These are phyloP conservation scores for Penicillium silybi DNA, from an alignment of 495 filamentous ascomycete species.

Conservation along the genomic window DNA sequence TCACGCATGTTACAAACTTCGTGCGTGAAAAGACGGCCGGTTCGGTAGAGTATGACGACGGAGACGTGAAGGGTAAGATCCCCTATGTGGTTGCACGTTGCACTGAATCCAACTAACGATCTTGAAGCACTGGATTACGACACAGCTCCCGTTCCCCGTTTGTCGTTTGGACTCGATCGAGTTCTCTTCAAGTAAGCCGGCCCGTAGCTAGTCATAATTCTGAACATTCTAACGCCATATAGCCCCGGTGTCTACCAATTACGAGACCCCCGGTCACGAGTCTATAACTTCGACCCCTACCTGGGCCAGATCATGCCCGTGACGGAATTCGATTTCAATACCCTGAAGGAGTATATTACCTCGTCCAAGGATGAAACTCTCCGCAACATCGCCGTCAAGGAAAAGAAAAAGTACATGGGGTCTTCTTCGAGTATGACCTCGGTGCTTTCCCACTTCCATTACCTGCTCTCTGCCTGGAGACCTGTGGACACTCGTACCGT, in stretches of 20 bases:
- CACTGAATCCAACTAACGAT: slow-evolving; percentile 10
- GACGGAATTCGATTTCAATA: slow-evolving; percentile 83
- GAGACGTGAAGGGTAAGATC: slow-evolving; percentile 21
- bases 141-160: slow-evolving; percentile 59
- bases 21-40: slow-evolving; percentile 10
- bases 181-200: slow-evolving; percentile 78
- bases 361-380: slow-evolving; percentile 79
- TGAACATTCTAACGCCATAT: slow-evolving; percentile 9
- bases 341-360: slow-evolving; percentile 78
- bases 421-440: slow-evolving; percentile 96
- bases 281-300: slow-evolving; percentile 96
- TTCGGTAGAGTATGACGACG: slow-evolving; percentile 6
- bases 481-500: slow-evolving; percentile 59
- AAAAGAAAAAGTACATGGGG: slow-evolving; percentile 81
- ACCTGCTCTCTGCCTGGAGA: slow-evolving; percentile 80
- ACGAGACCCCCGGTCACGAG: slow-evolving; percentile 80
- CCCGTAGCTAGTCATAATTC: neutral
- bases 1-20: slow-evolving; percentile 8
- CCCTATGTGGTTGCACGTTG: neutral
- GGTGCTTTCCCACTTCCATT: slow-evolving; percentile 86
- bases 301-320: slow-evolving; percentile 88
- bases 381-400: slow-evolving; percentile 55
- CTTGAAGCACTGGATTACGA: slow-evolving; percentile 45
- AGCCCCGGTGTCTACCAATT: slow-evolving; percentile 86
- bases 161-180: slow-evolving; percentile 79